Evolutionary conservation across 345 rosid genomes (phyloP), one percentile per base, ranked within the genome.

Genomic region (Rhodomyrtus tomentosa): DNA sequence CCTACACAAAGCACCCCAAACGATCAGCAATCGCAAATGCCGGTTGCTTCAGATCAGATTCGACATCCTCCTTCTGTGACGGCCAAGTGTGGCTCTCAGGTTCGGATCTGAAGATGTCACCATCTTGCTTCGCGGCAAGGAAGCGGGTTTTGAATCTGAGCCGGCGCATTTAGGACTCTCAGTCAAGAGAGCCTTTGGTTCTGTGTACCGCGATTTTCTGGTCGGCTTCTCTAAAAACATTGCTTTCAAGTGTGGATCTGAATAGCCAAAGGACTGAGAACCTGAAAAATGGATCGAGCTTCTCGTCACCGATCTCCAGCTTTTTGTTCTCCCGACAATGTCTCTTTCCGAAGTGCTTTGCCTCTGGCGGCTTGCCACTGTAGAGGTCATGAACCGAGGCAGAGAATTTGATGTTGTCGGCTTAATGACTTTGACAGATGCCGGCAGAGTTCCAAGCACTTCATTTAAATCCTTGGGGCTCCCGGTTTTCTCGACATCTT

Each of bases 361-460:
- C 87, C 98, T 95, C 72, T 91, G 93, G 36, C 98, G 94, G 88
- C 99, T 96, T n/a, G 99, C 94, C 7, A 73, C 98, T 14, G 98
- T 96, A 7, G 99, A 91, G 24, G 91, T 86, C 99, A 96, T 96
- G 90, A 95, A 96, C 62, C 96, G 92, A 42, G 99, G 98, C 40
- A 88, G 79, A 62, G 86, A 85, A 49, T 89, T 85, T 14, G 80
- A 80, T 68, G 32, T 79, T 22, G 27, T 87, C 86, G 86, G 84
- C 87, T 89, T 91, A 2, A 82, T 83, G 52, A 83, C 74, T 81
- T 88, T 90, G n/a, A 88, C 89, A 56, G 89, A 81, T 82, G 87
- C 36, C 84, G 24, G 85, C 10, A 91, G 90, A 27, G 91, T 89
- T 72, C 14, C 68, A 55, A 81, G 56, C 5, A 81, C 87, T 84